Conservation (phyloP, 495 filamentous ascomycete species). For the Penicillium argentinense region DNA sequence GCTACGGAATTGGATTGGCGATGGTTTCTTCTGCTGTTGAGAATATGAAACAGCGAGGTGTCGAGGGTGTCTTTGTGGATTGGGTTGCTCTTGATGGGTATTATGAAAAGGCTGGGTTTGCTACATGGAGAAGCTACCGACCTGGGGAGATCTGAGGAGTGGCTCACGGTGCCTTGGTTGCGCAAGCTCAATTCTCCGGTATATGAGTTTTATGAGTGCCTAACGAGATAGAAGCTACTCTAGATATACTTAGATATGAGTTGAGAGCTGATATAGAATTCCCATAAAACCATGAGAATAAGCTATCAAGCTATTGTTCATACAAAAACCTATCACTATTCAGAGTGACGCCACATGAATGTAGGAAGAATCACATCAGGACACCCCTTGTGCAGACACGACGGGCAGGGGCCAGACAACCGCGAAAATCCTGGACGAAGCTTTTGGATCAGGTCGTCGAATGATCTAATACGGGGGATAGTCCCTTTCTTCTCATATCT, state of each 20-base stretch:
- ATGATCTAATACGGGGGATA: not conserved
- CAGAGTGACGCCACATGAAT: not conserved
- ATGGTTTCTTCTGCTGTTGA: conserved; percentile 49
- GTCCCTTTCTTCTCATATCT: not conserved
- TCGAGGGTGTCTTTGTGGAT: conserved; percentile 51
- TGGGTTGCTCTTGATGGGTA: conserved; percentile 50
- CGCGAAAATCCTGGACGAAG: not conserved
- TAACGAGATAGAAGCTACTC: too few species aligned
- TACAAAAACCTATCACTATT: too few species aligned
- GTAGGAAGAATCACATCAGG: not conserved
- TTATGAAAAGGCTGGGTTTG: conserved; percentile 51
- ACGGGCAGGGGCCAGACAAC: not conserved
- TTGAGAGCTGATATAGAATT: too few species aligned
- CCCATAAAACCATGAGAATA: too few species aligned
- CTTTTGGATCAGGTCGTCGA: not conserved
- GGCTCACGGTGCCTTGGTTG: too few species aligned
- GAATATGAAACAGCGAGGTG: conserved; percentile 46
- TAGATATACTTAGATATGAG: too few species aligned
- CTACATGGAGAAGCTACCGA: conserved; percentile 44
- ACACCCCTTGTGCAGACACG: not conserved
- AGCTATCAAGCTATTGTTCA: not conserved
- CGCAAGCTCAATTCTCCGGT: too few species aligned
- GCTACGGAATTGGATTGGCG: conserved; percentile 46
- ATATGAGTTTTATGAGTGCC: too few species aligned
- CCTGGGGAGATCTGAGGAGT: conserved; percentile 25